Conservation (phyloP, 169 alveolate genomes). For the Eimeria maxima region DNA sequence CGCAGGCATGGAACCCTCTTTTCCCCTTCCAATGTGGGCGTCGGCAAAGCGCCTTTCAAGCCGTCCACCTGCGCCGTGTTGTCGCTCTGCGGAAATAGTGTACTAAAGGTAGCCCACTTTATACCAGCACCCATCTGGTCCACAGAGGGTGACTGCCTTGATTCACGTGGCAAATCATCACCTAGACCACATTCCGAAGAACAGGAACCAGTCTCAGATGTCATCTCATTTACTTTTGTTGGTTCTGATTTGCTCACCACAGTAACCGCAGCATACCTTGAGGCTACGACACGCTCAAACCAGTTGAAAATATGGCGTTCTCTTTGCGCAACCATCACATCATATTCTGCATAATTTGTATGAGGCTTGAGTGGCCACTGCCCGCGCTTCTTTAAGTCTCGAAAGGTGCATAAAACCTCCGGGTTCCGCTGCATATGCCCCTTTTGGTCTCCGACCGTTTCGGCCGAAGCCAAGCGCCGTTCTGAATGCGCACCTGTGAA, state of each 20-base stretch:
- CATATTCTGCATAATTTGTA: slow-evolving; percentile 21
- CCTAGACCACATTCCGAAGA: neutral
- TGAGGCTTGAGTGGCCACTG: neutral
- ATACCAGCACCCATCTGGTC: slow-evolving; percentile 11
- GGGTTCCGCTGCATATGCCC: neutral
- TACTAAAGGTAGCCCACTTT: slow-evolving; percentile 34
- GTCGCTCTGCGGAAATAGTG: slow-evolving; percentile 24
- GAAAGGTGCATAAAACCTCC: neutral
- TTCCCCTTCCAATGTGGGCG: neutral
- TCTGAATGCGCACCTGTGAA: slow-evolving; percentile 39
- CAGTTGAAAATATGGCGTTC: slow-evolving; percentile 47
- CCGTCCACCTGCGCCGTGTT: neutral
- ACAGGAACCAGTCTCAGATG: neutral
- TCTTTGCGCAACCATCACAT: neutral
- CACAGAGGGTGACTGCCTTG: neutral
- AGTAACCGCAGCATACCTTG: slow-evolving; percentile 31
- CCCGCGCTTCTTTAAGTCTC: neutral
- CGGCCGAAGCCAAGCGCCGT: neutral
- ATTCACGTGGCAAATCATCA: neutral
- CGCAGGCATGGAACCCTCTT: slow-evolving; percentile 18
- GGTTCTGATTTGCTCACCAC: neutral
- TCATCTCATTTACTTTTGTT: neutral
- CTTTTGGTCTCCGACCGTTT: neutral
- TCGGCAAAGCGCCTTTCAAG: neutral
- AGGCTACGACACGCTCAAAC: slow-evolving; percentile 36